Conservation (phyloP, 2,329 filamentous ascomycete species). For the Grosmannia huntii region DNA sequence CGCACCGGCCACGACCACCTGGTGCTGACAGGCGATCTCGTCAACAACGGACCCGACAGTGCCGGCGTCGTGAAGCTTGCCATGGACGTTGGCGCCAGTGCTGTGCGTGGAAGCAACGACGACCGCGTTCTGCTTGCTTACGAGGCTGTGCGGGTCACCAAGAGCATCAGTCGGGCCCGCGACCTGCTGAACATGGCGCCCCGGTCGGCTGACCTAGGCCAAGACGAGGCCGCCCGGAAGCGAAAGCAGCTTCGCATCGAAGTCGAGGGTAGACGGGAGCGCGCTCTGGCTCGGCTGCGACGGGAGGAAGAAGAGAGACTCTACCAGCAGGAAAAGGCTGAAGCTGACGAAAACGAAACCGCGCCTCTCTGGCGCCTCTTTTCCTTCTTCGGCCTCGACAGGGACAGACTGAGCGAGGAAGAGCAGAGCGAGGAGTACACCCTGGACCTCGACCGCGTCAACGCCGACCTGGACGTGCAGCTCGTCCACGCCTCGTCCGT, state of each 20-base stretch:
- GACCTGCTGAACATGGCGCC: background rate
- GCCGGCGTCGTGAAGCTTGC: conserved; percentile 63
- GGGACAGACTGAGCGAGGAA: background rate
- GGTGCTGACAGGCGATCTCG: conserved; percentile 63
- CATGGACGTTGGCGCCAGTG: conserved; percentile 60
- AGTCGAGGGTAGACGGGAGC: conserved; percentile 7
- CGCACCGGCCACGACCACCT: conserved; percentile 53
- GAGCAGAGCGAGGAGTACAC: conserved; percentile 6
- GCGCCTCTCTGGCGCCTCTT: background rate
- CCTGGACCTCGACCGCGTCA: conserved; percentile 5
- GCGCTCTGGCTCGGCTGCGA: conserved; percentile 11
- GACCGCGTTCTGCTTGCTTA: conserved; percentile 66
- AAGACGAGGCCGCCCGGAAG: background rate
- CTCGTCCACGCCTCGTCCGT: conserved; percentile 13
- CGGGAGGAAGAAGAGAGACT: conserved; percentile 13
- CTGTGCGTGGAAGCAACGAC: conserved; percentile 87
- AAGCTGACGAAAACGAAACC: background rate
- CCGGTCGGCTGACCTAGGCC: background rate
- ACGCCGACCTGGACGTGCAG: conserved; percentile 1
- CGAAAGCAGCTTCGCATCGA: conserved; percentile 2
- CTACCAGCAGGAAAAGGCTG: background rate
- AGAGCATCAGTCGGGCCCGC: background rate
- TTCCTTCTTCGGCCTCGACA: background rate
- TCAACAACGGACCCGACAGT: conserved; percentile 81
- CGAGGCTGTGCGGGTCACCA: conserved; percentile 16